Percentiles rank a stretch among this genome's conserved stretches.
These are phyloP conservation scores for Pseudogymnoascus sp. DNA, from an alignment of 2,329 filamentous ascomycete species.

Conservation along the genomic window DNA sequence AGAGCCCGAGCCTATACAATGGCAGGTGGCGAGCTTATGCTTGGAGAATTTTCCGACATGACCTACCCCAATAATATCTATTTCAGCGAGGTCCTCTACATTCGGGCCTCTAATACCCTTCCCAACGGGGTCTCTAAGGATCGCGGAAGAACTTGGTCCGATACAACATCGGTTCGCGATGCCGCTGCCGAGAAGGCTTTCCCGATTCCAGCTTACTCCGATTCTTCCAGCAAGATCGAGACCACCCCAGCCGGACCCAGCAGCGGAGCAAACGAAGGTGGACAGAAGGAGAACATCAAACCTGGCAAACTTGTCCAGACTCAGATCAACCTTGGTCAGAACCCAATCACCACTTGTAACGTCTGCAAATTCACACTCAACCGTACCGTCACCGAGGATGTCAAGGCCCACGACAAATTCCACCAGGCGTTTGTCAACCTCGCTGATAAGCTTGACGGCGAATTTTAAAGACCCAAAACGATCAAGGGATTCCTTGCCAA, in stretches of 20 bases:
- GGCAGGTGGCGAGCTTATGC: neutral
- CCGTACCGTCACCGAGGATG: neutral
- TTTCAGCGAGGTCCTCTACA: conserved; percentile 13
- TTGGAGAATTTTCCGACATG: conserved; percentile 1
- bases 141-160: neutral
- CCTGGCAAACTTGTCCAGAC: conserved; percentile 8
- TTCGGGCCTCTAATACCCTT: no score
- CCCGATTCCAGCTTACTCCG: neutral
- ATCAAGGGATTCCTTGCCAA: neutral
- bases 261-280: neutral
- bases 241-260: conserved; percentile 15
- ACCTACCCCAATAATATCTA: conserved; percentile 7
- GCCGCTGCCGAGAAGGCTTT: neutral
- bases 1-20: neutral
- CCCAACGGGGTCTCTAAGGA: neutral
- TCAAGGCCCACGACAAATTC: conserved; percentile 7
- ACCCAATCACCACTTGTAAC: neutral
- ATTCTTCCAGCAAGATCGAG: neutral
- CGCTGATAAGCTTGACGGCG: neutral
- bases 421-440: conserved; percentile 7
- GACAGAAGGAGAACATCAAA: conserved; percentile 35
- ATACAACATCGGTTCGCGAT: neutral
- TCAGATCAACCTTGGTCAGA: conserved; percentile 9
- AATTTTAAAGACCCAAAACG: neutral
- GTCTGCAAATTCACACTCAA: conserved; percentile 6